A percentile compares a stretch with the other conserved stretches of the same genome.
Conservation (phyloP, 2,329 filamentous ascomycete species). For the Chrysoporthe cubensis region DNA sequence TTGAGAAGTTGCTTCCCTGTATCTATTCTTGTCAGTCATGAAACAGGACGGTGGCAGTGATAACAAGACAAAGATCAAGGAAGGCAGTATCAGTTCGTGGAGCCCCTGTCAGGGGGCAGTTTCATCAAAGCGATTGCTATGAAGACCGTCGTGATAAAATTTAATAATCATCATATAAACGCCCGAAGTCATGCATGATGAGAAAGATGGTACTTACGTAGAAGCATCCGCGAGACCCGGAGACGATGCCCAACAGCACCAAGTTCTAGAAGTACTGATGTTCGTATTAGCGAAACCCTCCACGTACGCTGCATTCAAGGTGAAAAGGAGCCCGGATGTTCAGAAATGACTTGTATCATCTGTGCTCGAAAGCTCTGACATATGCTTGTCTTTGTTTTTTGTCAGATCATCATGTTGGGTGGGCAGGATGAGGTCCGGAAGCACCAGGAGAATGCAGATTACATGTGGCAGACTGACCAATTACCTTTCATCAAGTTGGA, state of each 20-base stretch:
- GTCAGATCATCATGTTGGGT: conserved; percentile 75
- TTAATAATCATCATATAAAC: conserved; percentile 68
- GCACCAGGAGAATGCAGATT: neutral
- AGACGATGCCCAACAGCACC: neutral
- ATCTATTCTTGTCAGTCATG: conserved; percentile 19
- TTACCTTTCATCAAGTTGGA: neutral
- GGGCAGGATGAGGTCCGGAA: neutral
- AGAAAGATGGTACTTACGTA: neutral
- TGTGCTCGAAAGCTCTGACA: conserved; percentile 75
- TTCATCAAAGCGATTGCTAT: conserved; percentile 81
- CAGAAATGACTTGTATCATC: conserved; percentile 55
- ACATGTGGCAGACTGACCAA: conserved; percentile 21
- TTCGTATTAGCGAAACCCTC: conserved; percentile 38
- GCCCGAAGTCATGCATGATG: neutral
- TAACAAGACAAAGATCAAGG: neutral
- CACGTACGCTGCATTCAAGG: conserved; percentile 1
- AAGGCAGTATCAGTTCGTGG: conserved; percentile 40
- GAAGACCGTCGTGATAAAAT: conserved; percentile 87
- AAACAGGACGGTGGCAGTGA: neutral
- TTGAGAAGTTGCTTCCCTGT: neutral
- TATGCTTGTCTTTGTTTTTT: conserved; percentile 89
- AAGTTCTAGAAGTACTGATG: neutral
- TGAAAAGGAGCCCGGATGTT: conserved; percentile 31
- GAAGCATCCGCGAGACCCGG: neutral
- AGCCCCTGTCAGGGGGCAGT: conserved; percentile 75